phyloP scores from a whole-genome alignment of 805 yeast genomes.

The Pichia phayaonensis region DNA sequence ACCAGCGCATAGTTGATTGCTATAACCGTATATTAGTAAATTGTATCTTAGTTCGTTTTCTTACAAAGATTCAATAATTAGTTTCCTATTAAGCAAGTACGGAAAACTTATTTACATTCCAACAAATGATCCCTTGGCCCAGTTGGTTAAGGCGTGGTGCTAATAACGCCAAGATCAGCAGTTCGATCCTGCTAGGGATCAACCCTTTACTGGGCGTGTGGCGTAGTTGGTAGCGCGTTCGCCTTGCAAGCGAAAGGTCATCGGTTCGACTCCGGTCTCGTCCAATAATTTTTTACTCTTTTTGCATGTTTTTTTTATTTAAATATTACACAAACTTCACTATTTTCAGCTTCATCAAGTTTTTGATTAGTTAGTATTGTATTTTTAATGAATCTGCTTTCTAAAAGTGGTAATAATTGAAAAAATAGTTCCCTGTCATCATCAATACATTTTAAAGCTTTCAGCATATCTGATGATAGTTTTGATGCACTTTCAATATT shows the following conservation, averaged over 20 bases:
- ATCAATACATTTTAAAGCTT: too few relatives aligned
- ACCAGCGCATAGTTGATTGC: too few relatives aligned
- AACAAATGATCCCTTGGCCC: constrained; percentile 32
- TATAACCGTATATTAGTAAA: too few relatives aligned
- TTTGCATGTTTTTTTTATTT: not conserved
- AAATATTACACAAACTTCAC: not conserved
- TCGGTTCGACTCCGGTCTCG: constrained; percentile 75
- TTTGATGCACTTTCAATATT: not conserved
- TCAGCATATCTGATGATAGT: not conserved
- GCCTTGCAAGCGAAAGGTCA: constrained; percentile 79
- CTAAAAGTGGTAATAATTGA: not conserved
- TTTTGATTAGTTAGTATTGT: not conserved
- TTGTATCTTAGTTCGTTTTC: too few relatives aligned
- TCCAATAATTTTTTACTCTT: constrained; percentile 28
- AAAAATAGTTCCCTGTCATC: not conserved
- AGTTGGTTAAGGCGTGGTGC: constrained; percentile 40
- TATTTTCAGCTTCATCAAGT: not conserved
- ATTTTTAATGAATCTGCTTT: too few relatives aligned
- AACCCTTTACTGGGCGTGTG: constrained; percentile 61
- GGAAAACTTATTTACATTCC: too few relatives aligned
- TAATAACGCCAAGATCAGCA: constrained; percentile 58
- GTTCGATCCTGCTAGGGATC: constrained; percentile 88
- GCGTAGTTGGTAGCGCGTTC: constrained; percentile 81
- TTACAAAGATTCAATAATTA: too few relatives aligned
- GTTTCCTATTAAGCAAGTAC: too few relatives aligned